phyloP scores from a whole-genome alignment of 305 asterid genomes.

The Solanum hybrid region DNA sequence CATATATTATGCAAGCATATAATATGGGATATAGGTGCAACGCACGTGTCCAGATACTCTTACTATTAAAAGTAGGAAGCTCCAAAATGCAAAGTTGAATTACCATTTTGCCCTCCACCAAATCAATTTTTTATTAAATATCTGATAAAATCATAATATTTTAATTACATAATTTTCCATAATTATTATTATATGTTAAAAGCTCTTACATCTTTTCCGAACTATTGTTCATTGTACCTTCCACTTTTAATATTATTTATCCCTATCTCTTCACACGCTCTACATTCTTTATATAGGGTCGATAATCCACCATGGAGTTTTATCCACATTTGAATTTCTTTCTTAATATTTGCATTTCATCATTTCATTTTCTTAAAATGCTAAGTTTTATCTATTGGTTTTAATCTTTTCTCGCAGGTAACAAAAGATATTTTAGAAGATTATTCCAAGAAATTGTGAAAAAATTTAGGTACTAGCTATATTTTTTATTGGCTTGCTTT shows the following conservation, averaged over 20 bases:
- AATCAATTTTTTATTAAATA: no score
- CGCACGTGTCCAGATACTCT: no score
- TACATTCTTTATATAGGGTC: not conserved
- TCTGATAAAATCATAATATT: no score
- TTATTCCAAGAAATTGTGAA: not conserved
- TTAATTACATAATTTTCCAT: no score
- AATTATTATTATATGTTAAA: no score
- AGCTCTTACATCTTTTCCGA: no score
- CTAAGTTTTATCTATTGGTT: not conserved
- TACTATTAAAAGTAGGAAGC: no score
- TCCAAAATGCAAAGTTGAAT: no score
- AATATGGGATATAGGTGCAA: no score
- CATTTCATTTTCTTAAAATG: not conserved
- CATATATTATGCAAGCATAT: no score
- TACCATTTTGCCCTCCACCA: no score
- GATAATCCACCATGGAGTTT: not conserved
- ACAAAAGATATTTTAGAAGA: not conserved
- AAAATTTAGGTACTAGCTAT: not conserved
- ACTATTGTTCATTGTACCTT: not conserved
- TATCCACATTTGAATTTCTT: not conserved
- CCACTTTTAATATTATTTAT: not conserved
- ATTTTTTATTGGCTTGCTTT: not conserved
- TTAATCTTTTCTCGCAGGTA: not conserved
- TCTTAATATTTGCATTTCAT: not conserved
- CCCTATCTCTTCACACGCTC: no score